These are phyloP conservation scores for Chalciporus piperatus DNA, from an alignment of 768 basidiomycete genomes.

Conservation along the genomic window DNA sequence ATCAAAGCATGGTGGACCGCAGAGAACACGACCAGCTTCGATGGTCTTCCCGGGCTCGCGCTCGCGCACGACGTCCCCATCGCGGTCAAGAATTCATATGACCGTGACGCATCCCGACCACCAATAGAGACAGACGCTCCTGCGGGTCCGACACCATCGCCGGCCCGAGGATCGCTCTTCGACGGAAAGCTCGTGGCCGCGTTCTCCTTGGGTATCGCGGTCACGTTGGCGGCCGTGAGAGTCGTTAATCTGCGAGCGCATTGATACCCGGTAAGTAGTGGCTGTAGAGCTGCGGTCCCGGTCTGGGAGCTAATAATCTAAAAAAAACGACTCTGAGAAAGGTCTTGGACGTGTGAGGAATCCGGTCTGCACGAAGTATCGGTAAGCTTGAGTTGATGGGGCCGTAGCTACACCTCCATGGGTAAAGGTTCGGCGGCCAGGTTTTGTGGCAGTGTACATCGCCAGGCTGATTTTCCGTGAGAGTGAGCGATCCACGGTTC, in stretches of 20 bases:
- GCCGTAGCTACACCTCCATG: too few species aligned
- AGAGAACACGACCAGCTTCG: constrained; percentile 50
- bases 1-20: constrained; percentile 55
- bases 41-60: constrained; percentile 52
- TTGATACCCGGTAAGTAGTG: constrained; percentile 2
- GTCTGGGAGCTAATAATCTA: background rate
- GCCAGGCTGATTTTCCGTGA: too few species aligned
- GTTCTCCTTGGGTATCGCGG: constrained; percentile 30
- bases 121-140: background rate
- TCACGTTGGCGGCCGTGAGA: constrained; percentile 13
- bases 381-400: too few species aligned
- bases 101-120: constrained; percentile 12
- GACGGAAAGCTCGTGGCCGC: constrained; percentile 20
- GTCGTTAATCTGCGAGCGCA: constrained; percentile 6
- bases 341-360: background rate
- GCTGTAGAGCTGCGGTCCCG: background rate
- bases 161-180: background rate
- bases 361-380: too few species aligned
- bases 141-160: background rate
- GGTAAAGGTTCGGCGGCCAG: too few species aligned
- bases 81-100: constrained; percentile 20
- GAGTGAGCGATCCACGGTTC: too few species aligned
- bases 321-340: background rate
- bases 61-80: constrained; percentile 25
- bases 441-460: too few species aligned